These are phyloP conservation scores for Colletotrichum eremochloae DNA, from an alignment of 2,329 filamentous ascomycete species.

Conservation along the genomic window DNA sequence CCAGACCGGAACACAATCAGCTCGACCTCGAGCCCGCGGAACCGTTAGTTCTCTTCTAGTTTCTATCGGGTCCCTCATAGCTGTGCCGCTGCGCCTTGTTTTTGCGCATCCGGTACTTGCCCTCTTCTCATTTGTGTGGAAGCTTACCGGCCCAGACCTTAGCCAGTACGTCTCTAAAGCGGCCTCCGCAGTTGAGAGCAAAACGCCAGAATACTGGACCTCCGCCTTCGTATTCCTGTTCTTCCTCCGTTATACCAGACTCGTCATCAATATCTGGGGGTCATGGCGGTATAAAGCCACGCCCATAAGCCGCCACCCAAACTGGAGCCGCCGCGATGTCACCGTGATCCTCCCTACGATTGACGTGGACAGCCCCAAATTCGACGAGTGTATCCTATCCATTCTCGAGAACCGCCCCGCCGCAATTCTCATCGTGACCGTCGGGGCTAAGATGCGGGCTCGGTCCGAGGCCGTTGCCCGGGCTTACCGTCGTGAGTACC, in stretches of 20 bases:
- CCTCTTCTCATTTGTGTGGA: neutral
- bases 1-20: neutral
- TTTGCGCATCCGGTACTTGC: neutral
- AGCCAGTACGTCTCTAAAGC: neutral
- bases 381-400: constrained; percentile 56
- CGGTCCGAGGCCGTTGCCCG: constrained; percentile 14
- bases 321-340: constrained; percentile 54
- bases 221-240: neutral
- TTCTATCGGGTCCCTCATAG: neutral
- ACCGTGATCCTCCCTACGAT: constrained; percentile 67
- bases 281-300: constrained; percentile 55
- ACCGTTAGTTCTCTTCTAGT: too few relatives aligned
- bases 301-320: constrained; percentile 46
- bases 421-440: constrained; percentile 60
- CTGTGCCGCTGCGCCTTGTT: neutral
- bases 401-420: constrained; percentile 56
- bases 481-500: constrained; percentile 32
- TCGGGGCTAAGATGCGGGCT: constrained; percentile 48
- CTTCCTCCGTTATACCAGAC: constrained; percentile 21
- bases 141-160: too few relatives aligned
- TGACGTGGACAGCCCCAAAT: constrained; percentile 56
- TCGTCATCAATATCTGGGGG: constrained; percentile 15
- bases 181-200: neutral
- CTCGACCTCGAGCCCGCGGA: neutral
- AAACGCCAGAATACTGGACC: constrained; percentile 8